phyloP scores from a whole-genome alignment of 1,139 yeast species.

The Lodderomyces metapsilosis region DNA sequence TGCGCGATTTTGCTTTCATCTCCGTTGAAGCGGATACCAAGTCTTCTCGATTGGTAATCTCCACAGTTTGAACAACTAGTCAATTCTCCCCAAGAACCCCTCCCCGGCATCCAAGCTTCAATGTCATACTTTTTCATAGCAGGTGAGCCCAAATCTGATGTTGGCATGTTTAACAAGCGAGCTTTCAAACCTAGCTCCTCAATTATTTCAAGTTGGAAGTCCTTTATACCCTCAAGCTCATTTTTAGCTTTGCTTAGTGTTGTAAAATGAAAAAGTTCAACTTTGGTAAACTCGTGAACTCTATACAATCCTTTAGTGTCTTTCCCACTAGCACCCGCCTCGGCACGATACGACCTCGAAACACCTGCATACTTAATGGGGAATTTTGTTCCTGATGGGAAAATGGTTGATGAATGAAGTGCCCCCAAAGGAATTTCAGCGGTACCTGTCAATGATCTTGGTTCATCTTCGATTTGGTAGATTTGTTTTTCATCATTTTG shows the following conservation, averaged over 20 bases:
- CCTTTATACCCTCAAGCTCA: conserved; percentile 60
- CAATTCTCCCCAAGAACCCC: conserved; percentile 90
- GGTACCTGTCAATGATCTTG: conserved; percentile 80
- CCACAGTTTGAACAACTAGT: conserved; percentile 91
- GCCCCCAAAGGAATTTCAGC: conserved; percentile 96
- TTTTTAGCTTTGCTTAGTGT: conserved; percentile 40
- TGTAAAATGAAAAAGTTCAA: conserved; percentile 86
- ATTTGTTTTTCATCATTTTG: conserved; percentile 85
- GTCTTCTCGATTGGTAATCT: conserved; percentile 85
- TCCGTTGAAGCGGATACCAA: conserved; percentile 57
- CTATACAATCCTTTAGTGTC: conserved; percentile 91
- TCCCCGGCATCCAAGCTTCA: conserved; percentile 99
- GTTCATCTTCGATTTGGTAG: conserved; percentile 56
- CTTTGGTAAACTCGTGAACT: conserved; percentile 97
- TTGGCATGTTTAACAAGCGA: conserved; percentile 84
- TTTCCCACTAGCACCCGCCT: conserved; percentile 95
- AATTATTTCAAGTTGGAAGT: conserved; percentile 65
- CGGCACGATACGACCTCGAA: conserved; percentile 89
- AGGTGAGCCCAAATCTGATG: conserved; percentile 89
- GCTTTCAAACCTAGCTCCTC: conserved; percentile 73
- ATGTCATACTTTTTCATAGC: conserved; percentile 90
- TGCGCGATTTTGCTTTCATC: conserved; percentile 40
- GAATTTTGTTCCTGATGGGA: conserved; percentile 24
- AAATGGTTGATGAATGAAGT: conserved; percentile 34
- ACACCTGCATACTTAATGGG: conserved; percentile 75